Conservation (phyloP, 768 basidiomycete species). For the Lyophyllum shimeji region DNA sequence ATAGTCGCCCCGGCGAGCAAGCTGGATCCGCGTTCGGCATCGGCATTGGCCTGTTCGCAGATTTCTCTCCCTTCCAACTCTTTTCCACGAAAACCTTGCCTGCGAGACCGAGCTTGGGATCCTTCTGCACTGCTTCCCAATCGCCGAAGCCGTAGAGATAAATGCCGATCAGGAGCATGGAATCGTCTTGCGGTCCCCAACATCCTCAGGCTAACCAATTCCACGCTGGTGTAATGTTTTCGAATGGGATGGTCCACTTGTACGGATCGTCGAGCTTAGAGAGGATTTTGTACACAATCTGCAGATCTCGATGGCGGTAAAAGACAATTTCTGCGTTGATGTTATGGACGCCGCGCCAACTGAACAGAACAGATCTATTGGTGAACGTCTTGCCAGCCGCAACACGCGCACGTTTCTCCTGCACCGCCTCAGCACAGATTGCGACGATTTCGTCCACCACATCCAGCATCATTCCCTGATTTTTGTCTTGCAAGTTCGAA, state of each 20-base stretch:
- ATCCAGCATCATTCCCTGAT: constrained; percentile 87
- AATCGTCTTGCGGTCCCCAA: constrained; percentile 91
- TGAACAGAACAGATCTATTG: constrained; percentile 93
- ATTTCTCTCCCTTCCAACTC: constrained; percentile 90
- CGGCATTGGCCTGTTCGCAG: constrained; percentile 89
- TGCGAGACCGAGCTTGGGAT: constrained; percentile 74
- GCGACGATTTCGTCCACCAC: constrained; percentile 92
- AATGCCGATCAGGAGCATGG: constrained; percentile 92
- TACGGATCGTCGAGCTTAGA: constrained; percentile 70
- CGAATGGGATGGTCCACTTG: constrained; percentile 86
- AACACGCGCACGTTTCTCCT: constrained; percentile 72
- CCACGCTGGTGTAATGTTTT: constrained; percentile 89
- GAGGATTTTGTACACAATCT: constrained; percentile 82
- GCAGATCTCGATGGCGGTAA: constrained; percentile 84
- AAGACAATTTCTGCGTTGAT: constrained; percentile 98
- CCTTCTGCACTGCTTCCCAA: constrained; percentile 95
- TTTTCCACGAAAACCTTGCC: constrained; percentile 99
- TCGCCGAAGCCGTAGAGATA: constrained; percentile 93
- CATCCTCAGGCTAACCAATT: constrained; percentile 98
- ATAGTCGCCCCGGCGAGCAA: constrained; percentile 96
- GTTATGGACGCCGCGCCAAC: constrained; percentile 84
- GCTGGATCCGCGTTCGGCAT: constrained; percentile 97
- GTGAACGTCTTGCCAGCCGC: constrained; percentile 87
- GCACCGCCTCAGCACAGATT: constrained; percentile 79
- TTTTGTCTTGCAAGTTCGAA: constrained; percentile 90